Evolutionary conservation across 1,139 yeast genomes (phyloP).

Genomic region (Zygoascus hellenicus): DNA sequence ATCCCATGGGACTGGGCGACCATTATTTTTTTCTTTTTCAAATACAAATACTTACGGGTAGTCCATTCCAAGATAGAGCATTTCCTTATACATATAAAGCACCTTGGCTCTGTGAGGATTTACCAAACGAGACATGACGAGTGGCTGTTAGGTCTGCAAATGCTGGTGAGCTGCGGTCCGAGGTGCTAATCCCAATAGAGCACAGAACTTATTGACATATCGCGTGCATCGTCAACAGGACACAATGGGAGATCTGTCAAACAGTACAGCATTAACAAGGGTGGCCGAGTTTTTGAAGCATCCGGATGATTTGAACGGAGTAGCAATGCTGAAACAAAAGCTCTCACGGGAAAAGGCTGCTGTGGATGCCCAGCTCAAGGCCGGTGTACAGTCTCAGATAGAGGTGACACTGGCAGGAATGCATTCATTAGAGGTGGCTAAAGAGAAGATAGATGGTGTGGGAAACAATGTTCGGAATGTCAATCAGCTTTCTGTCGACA

Average conservation of each 20-base stretch:
- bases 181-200: no score
- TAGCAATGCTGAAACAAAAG: slow-evolving; percentile 51
- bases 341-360: slow-evolving; percentile 63
- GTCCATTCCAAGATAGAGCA: slow-evolving; percentile 35
- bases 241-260: slow-evolving; percentile 13
- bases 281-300: slow-evolving; percentile 31
- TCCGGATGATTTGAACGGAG: slow-evolving; percentile 46
- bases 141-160: no score
- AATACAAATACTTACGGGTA: slow-evolving; percentile 31
- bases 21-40: no score
- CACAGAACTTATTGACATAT: no score
- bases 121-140: not conserved
- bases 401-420: slow-evolving; percentile 43
- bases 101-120: slow-evolving; percentile 7
- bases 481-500: slow-evolving; percentile 26
- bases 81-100: slow-evolving; percentile 31
- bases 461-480: slow-evolving; percentile 29
- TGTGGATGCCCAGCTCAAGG: slow-evolving; percentile 62
- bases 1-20: no score
- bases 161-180: no score
- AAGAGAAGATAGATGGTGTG: slow-evolving; percentile 27
- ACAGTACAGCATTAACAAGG: slow-evolving; percentile 17
- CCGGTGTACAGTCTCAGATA: slow-evolving; percentile 57
- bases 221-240: no score
- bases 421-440: slow-evolving; percentile 29